phyloP scores from a whole-genome alignment of 768 basidiomycete genomes.

The Xerocomus potaroensis region DNA sequence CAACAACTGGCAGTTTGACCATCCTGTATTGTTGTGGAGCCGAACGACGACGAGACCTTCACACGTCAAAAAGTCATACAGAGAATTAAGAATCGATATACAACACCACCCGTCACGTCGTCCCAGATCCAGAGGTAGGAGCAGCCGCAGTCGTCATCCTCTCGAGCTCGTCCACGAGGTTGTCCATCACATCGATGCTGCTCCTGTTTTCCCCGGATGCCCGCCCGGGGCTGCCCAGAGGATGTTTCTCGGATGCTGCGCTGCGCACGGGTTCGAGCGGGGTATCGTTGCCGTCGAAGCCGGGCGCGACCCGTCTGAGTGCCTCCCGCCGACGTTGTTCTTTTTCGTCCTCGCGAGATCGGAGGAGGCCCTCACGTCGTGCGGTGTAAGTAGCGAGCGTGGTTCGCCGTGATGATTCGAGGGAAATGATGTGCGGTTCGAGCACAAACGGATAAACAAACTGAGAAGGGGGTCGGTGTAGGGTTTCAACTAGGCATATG shows the following conservation, averaged over 20 bases:
- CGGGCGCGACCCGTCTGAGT: constrained; percentile 74
- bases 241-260: constrained; percentile 12
- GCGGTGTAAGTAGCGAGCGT: constrained; percentile 62
- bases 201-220: background rate
- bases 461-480: constrained; percentile 38
- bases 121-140: background rate
- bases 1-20: too few species aligned
- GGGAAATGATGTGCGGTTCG: constrained; percentile 75
- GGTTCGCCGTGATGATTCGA: constrained; percentile 67
- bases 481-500: background rate
- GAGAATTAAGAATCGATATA: background rate
- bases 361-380: constrained; percentile 68
- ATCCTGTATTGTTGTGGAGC: too few species aligned
- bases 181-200: constrained; percentile 65
- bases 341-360: constrained; percentile 72
- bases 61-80: background rate
- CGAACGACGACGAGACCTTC: too few species aligned
- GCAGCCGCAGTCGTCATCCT: constrained; percentile 43
- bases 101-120: background rate
- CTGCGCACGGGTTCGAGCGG: constrained; percentile 37
- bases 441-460: constrained; percentile 96
- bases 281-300: constrained; percentile 65
- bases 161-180: constrained; percentile 77
- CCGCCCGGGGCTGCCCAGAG: background rate
- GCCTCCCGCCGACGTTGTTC: constrained; percentile 60